Base-by-base conservation (phyloP, 106 monocot species). In the Apostasia shenzhenica region DNA sequence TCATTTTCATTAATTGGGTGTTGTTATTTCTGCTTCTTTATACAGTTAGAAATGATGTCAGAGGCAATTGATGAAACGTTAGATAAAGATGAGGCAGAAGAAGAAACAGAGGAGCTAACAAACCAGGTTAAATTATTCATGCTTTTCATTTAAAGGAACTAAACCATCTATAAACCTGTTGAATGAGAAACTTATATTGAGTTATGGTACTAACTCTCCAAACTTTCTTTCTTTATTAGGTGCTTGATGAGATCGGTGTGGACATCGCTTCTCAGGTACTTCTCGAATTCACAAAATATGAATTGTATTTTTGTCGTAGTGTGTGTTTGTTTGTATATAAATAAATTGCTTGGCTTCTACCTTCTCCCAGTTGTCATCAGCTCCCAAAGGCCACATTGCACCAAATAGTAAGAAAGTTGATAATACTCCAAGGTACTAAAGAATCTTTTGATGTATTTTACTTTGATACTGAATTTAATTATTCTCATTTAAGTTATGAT, bases 171-270 rank as follows among this genome's bases (percentile, higher is more conserved):
- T 62, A 8, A 41, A 43, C 8, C 41, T 50, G 6, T 45, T 11
- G 9, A 38, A 56, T 56, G 4, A 56, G 4, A 56, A 43, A 3
- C 6, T n/a, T 44, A 26, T 26, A 26, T 26, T 26, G 26, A 26
- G 26, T 13, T 12, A 1, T 59, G 14, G 3, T 59, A 38, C 50
- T n/a, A 49, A 37, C 39, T 51, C 10, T 66, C 50, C 45, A 26
- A 43, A 57, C 42, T 66, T 11, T 67, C 13, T 37, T 40, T 71
- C 3, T 69, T 55, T 48, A 54, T 45, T 76, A 97, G 95, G 95
- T 97, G 53, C 89, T 97, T 42, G 95, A 97, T 87, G 95, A 97
- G 83, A 97, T 97, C 66, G 95, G 95, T 44, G 73, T 97, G 59
- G 92, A 92, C 43, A 54, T 92, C 71, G 80, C 86, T 76, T 97